These are phyloP conservation scores for Cyphellophora europaea DNA, from an alignment of 2,329 filamentous ascomycete species.

Conservation along the genomic window DNA sequence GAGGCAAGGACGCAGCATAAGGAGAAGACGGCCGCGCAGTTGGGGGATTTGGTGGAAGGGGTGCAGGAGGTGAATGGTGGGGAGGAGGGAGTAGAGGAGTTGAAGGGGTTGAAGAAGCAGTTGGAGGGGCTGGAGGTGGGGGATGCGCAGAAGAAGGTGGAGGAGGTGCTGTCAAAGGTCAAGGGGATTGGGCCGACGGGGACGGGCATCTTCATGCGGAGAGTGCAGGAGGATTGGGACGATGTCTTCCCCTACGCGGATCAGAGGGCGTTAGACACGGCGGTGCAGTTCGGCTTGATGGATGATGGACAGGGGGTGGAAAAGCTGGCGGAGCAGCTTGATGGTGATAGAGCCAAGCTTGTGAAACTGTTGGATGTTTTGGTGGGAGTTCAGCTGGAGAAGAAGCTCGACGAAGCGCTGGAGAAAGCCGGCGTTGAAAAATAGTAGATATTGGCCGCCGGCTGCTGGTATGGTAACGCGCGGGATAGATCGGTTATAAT, in stretches of 20 bases:
- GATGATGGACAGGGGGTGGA: too few species aligned
- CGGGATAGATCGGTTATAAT: too few species aligned
- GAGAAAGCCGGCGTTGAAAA: neutral
- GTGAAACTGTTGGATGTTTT: slow-evolving; percentile 1
- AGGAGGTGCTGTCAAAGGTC: slow-evolving; percentile 21
- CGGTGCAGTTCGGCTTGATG: slow-evolving; percentile 25
- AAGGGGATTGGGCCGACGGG: slow-evolving; percentile 33
- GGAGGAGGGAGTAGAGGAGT: slow-evolving; percentile 7
- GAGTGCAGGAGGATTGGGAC: slow-evolving; percentile 29
- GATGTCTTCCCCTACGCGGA: slow-evolving; percentile 29
- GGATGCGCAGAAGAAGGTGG: slow-evolving; percentile 19
- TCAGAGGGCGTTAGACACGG: slow-evolving; percentile 22
- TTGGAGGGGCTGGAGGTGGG: slow-evolving; percentile 26
- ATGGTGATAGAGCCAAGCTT: neutral
- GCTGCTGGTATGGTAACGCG: too few species aligned
- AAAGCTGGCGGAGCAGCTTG: neutral
- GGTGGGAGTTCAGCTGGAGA: neutral
- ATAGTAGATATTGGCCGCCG: too few species aligned
- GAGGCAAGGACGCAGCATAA: slow-evolving; percentile 36
- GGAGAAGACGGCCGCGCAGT: slow-evolving; percentile 31
- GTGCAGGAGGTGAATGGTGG: slow-evolving; percentile 23
- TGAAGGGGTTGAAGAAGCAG: slow-evolving; percentile 1
- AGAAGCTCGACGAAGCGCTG: neutral
- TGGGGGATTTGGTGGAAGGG: slow-evolving; percentile 10
- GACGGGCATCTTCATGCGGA: slow-evolving; percentile 32